These are phyloP conservation scores for Dothidotthia symphoricarpi DNA, from an alignment of 2,329 filamentous ascomycete species.

Conservation along the genomic window DNA sequence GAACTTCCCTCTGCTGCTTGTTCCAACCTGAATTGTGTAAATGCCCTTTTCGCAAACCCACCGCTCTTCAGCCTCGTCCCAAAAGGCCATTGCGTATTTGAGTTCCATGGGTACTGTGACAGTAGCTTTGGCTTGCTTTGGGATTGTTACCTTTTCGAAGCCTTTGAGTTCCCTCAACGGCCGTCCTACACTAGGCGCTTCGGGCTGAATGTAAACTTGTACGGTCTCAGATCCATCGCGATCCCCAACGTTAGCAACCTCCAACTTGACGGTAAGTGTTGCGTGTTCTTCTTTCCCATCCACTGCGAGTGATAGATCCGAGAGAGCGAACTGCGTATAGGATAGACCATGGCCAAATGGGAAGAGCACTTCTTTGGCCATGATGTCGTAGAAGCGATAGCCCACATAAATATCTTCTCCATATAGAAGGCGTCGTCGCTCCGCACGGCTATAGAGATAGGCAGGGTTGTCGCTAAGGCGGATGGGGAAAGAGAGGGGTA, in stretches of 20 bases:
- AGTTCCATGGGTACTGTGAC: no score
- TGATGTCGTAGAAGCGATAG: slow-evolving; percentile 79
- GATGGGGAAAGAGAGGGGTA: slow-evolving; percentile 68
- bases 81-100: no score
- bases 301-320: slow-evolving; percentile 40
- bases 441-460: slow-evolving; percentile 72
- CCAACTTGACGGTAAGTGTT: not conserved
- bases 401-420: slow-evolving; percentile 76
- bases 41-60: no score
- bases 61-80: no score
- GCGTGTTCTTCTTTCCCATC: slow-evolving; percentile 43
- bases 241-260: not conserved
- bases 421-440: slow-evolving; percentile 71
- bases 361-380: slow-evolving; percentile 64
- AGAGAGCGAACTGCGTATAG: slow-evolving; percentile 68
- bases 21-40: no score
- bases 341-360: slow-evolving; percentile 81
- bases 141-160: not conserved
- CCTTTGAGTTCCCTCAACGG: slow-evolving; percentile 1
- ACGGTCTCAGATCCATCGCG: not conserved
- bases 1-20: no score
- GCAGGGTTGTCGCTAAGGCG: slow-evolving; percentile 59
- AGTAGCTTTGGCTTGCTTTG: not conserved
- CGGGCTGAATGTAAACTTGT: not conserved
- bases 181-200: not conserved